These are phyloP conservation scores for Colletotrichum sp. DNA, from an alignment of 2,329 filamentous ascomycete species.

Conservation along the genomic window DNA sequence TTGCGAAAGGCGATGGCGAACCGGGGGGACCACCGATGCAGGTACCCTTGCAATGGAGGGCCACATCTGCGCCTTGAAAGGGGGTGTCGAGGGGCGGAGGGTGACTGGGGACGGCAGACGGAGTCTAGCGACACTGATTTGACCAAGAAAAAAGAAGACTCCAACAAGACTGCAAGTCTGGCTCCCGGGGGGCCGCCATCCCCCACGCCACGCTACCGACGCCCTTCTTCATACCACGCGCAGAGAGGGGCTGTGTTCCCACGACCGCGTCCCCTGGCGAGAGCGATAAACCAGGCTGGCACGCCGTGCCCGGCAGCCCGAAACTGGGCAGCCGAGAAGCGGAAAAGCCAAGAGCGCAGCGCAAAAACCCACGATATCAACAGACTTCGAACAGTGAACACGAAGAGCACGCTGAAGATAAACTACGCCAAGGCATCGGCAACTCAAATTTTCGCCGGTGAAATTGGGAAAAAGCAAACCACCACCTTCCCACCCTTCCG, in stretches of 20 bases:
- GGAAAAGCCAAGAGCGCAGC: background rate
- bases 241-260: background rate
- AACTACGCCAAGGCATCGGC: background rate
- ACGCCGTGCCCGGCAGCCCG: background rate
- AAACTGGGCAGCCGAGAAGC: background rate
- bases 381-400: background rate
- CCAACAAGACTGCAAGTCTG: background rate
- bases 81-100: background rate
- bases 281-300: background rate
- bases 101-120: background rate
- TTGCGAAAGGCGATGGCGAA: conserved; percentile 3
- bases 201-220: background rate
- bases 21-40: background rate
- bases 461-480: background rate
- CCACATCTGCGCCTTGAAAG: conserved; percentile 9
- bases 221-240: background rate
- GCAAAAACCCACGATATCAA: background rate
- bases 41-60: conserved; percentile 2
- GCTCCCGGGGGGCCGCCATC: background rate
- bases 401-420: background rate
- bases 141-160: background rate
- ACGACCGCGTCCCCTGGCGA: background rate
- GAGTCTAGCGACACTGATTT: background rate
- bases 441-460: background rate
- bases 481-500: background rate